phyloP scores from a whole-genome alignment of 176 grass and related monocot species.

The Tillandsia leiboldiana region DNA sequence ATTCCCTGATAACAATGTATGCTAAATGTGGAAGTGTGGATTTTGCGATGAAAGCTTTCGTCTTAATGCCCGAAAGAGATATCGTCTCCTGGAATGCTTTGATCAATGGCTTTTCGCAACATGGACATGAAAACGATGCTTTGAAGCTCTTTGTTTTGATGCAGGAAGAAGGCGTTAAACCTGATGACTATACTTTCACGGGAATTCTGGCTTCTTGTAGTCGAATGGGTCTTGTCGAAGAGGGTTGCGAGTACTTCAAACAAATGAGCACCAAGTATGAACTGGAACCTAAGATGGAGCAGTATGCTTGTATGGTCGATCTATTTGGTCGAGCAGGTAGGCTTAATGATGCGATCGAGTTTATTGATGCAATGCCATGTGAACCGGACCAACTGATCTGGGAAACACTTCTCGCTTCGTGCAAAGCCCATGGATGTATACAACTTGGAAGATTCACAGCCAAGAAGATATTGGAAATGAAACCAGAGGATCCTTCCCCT shows the following conservation, averaged over 20 bases:
- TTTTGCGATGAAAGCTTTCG: slow-evolving; percentile 35
- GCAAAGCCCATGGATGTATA: slow-evolving; percentile 46
- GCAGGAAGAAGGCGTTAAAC: slow-evolving; percentile 35
- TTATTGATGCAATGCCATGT: slow-evolving; percentile 62
- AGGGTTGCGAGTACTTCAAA: slow-evolving; percentile 60
- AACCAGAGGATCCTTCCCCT: slow-evolving; percentile 50
- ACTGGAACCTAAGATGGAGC: slow-evolving; percentile 50
- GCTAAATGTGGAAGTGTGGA: slow-evolving; percentile 46
- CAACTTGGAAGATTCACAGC: slow-evolving; percentile 43
- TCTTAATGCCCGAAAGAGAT: slow-evolving; percentile 34
- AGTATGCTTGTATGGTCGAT: slow-evolving; percentile 71
- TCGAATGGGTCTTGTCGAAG: slow-evolving; percentile 42
- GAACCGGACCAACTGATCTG: slow-evolving; percentile 46
- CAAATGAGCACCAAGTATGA: slow-evolving; percentile 41
- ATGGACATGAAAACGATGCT: slow-evolving; percentile 42
- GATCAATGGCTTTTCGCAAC: slow-evolving; percentile 55
- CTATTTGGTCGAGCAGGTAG: slow-evolving; percentile 49
- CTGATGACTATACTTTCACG: slow-evolving; percentile 66
- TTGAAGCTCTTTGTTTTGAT: slow-evolving; percentile 51
- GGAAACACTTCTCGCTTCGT: slow-evolving; percentile 64
- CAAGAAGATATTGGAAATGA: slow-evolving; percentile 52
- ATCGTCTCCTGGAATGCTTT: slow-evolving; percentile 62
- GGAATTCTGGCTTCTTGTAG: slow-evolving; percentile 59
- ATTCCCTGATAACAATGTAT: slow-evolving; percentile 60
- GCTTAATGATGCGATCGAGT: slow-evolving; percentile 48